phyloP scores from a whole-genome alignment of 768 basidiomycete genomes.

The Leccinum disarticulatum region DNA sequence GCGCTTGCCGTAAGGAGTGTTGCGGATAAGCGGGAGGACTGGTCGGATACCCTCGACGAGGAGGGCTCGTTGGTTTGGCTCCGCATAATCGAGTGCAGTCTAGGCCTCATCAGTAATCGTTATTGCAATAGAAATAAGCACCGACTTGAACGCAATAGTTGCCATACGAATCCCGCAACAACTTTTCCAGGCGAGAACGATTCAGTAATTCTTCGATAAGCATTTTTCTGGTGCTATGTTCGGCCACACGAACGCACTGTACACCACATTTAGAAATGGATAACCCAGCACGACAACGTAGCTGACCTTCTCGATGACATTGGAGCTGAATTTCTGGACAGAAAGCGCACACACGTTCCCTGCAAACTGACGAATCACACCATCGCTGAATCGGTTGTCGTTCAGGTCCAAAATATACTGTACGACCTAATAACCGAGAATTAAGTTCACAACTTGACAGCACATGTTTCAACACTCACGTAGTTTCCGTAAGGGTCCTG shows the following conservation, averaged over 20 bases:
- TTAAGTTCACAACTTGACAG: not conserved
- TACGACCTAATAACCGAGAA: constrained; percentile 60
- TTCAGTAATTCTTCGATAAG: constrained; percentile 95
- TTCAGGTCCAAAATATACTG: constrained; percentile 99
- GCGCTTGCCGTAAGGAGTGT: constrained; percentile 98
- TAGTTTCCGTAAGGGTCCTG: constrained; percentile 97
- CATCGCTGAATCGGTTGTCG: constrained; percentile 98
- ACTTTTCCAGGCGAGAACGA: constrained; percentile 90
- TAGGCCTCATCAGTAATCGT: constrained; percentile 35
- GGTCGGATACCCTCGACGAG: constrained; percentile 98
- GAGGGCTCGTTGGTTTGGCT: constrained; percentile 86
- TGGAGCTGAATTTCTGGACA: constrained; percentile 99
- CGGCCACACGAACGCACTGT: constrained; percentile 88
- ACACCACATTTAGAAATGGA: constrained; percentile 1
- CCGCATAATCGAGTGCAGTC: constrained; percentile 98
- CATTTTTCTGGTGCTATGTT: constrained; percentile 90
- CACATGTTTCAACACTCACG: constrained; percentile 41
- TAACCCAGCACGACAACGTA: not conserved
- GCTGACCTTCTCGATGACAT: constrained; percentile 92
- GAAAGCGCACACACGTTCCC: constrained; percentile 98
- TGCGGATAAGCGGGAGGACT: constrained; percentile 96
- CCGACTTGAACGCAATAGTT: constrained; percentile 91
- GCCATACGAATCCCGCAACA: constrained; percentile 93
- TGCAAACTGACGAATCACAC: constrained; percentile 93
- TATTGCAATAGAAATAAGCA: constrained; percentile 6